These are phyloP conservation scores for Sedum album DNA, from an alignment of 164 flowering plant species.

Conservation along the genomic window DNA sequence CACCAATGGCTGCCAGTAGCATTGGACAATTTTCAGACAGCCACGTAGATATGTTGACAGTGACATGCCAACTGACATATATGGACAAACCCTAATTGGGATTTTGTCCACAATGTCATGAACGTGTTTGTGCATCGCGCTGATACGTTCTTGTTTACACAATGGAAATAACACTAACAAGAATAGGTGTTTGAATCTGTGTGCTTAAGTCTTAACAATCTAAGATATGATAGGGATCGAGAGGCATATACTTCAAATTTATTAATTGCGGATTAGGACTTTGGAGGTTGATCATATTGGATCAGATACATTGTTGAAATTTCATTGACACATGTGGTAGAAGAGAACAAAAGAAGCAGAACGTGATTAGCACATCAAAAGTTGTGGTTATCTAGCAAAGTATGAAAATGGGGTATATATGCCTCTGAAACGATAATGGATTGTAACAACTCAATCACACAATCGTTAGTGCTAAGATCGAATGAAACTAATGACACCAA, in stretches of 20 bases:
- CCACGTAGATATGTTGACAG: not conserved
- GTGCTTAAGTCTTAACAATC: not conserved
- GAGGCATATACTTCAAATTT: no score
- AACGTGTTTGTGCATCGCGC: not conserved
- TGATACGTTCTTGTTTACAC: not conserved
- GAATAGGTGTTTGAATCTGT: not conserved
- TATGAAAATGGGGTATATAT: not conserved
- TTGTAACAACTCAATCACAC: not conserved
- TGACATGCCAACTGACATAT: not conserved
- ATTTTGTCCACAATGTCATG: not conserved
- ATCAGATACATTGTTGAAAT: constrained; percentile 5
- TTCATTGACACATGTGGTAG: not conserved
- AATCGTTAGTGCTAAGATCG: not conserved
- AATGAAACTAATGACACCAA: not conserved
- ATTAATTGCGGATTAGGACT: no score
- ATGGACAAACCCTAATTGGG: not conserved
- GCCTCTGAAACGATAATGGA: not conserved
- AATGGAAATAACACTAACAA: not conserved
- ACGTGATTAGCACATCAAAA: constrained; percentile 2
- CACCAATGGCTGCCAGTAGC: not conserved
- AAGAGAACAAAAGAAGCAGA: not conserved
- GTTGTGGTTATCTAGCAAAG: constrained; percentile 3
- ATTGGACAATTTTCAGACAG: not conserved
- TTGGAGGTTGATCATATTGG: not conserved
- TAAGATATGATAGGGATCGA: not conserved